phyloP scores from a whole-genome alignment of 2,329 filamentous ascomycete genomes.

The Aspergillus sp. region DNA sequence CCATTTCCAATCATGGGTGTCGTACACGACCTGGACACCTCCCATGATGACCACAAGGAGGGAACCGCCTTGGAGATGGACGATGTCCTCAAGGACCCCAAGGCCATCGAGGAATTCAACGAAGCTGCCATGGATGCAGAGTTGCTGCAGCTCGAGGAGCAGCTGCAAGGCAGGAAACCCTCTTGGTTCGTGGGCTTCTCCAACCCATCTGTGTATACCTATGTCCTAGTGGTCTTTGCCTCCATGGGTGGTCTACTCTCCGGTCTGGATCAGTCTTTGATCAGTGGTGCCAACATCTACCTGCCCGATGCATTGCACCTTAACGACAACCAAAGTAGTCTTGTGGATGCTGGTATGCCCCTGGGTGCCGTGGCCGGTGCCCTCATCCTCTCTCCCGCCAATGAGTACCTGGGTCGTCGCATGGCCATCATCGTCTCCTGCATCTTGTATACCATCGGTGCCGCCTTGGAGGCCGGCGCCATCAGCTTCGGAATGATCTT shows the following conservation, averaged over 20 bases:
- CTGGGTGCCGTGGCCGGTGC: slow-evolving; percentile 72
- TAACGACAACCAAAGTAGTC: slow-evolving; percentile 58
- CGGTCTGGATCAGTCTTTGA: slow-evolving; percentile 72
- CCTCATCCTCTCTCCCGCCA: slow-evolving; percentile 65
- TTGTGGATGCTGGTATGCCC: slow-evolving; percentile 72
- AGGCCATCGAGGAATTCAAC: slow-evolving; percentile 22
- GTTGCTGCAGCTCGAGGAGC: slow-evolving; percentile 31
- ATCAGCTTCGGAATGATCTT: slow-evolving; percentile 73
- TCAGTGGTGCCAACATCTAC: slow-evolving; percentile 67
- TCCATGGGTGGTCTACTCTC: slow-evolving; percentile 73
- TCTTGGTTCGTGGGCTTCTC: slow-evolving; percentile 53
- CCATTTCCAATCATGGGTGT: slow-evolving; percentile 11
- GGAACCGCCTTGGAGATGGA: slow-evolving; percentile 28
- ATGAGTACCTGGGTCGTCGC: slow-evolving; percentile 68
- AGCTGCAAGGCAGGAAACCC: slow-evolving; percentile 24
- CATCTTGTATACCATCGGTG: slow-evolving; percentile 70
- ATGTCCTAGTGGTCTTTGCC: slow-evolving; percentile 69
- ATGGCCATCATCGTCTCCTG: slow-evolving; percentile 71
- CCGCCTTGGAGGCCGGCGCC: slow-evolving; percentile 66
- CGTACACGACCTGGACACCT: slow-evolving; percentile 31
- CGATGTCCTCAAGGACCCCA: slow-evolving; percentile 28
- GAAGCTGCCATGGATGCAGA: slow-evolving; percentile 39
- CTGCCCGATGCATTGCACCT: slow-evolving; percentile 62
- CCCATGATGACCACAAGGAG: slow-evolving; percentile 29
- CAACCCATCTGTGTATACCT: slow-evolving; percentile 67